These are phyloP conservation scores for Eucalyptus regnans DNA, from an alignment of 345 rosid genomes.

Conservation along the genomic window DNA sequence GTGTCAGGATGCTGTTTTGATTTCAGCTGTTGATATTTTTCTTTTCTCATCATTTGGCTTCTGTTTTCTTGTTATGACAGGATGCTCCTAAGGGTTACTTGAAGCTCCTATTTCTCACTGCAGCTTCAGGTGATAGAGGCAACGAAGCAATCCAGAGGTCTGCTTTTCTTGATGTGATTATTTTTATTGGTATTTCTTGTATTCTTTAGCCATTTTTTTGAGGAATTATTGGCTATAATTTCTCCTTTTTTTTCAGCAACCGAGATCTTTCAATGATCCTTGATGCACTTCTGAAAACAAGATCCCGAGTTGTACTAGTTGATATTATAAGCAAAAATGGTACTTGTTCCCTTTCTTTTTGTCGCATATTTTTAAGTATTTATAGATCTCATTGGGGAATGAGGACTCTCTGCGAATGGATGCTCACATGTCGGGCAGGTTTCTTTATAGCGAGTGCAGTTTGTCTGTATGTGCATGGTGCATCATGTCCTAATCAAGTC, in stretches of 20 bases:
- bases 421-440: background rate
- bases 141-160: slow-evolving; percentile 94
- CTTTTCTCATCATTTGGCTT: background rate
- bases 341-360: slow-evolving; percentile 1
- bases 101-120: slow-evolving; percentile 95
- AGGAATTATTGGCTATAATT: slow-evolving; percentile 2
- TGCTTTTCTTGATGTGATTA: background rate
- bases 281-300: slow-evolving; percentile 96
- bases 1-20: background rate
- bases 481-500: background rate
- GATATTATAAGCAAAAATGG: slow-evolving; percentile 93
- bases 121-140: slow-evolving; percentile 79
- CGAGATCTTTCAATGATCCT: slow-evolving; percentile 99
- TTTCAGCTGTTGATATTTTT: background rate
- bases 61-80: slow-evolving; percentile 18
- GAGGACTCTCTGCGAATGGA: too few relatives aligned
- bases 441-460: background rate
- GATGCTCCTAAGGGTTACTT: slow-evolving; percentile 88
- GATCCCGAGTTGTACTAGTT: slow-evolving; percentile 63
- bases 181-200: background rate
- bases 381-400: background rate
- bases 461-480: background rate
- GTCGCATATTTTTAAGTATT: background rate
- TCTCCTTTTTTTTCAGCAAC: slow-evolving; percentile 46
- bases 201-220: background rate